Conservation (phyloP, 768 basidiomycete species). For the Epithele typhae region DNA sequence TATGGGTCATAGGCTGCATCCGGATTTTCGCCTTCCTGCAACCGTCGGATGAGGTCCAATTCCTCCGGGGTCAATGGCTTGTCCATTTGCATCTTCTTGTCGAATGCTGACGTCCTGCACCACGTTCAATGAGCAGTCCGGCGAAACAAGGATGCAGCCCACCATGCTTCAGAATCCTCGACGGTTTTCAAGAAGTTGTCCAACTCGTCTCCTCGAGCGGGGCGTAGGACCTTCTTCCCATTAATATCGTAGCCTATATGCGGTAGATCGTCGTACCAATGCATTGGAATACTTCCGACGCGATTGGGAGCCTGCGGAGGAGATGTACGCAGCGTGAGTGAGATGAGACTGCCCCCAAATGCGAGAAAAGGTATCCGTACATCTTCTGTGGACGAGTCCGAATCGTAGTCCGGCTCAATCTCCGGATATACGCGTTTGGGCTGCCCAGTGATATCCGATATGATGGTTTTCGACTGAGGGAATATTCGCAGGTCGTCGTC, state of each 20-base stretch:
- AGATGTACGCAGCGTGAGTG: slow-evolving; percentile 1
- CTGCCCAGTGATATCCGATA: slow-evolving; percentile 81
- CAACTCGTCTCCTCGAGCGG: slow-evolving; percentile 92
- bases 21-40: slow-evolving; percentile 90
- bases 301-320: slow-evolving; percentile 81
- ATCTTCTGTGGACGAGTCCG: slow-evolving; percentile 89
- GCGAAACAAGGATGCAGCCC: no score
- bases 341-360: not conserved
- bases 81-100: slow-evolving; percentile 81
- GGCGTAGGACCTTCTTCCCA: slow-evolving; percentile 90
- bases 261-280: slow-evolving; percentile 99
- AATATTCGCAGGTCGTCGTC: slow-evolving; percentile 48
- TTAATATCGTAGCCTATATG: slow-evolving; percentile 96
- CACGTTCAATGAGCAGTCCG: no score
- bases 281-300: slow-evolving; percentile 90
- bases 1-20: slow-evolving; percentile 90
- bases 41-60: slow-evolving; percentile 87
- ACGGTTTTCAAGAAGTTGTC: slow-evolving; percentile 95
- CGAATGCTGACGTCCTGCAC: slow-evolving; percentile 85
- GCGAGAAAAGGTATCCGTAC: slow-evolving; percentile 39
- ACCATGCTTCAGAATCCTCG: slow-evolving; percentile 88
- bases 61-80: slow-evolving; percentile 87
- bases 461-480: slow-evolving; percentile 63
- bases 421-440: slow-evolving; percentile 81
- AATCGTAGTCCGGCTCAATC: slow-evolving; percentile 88